Evolutionary conservation across 192 early-diverging fungal species (phyloP).

Genomic region (Entophlyctis luteolus): DNA sequence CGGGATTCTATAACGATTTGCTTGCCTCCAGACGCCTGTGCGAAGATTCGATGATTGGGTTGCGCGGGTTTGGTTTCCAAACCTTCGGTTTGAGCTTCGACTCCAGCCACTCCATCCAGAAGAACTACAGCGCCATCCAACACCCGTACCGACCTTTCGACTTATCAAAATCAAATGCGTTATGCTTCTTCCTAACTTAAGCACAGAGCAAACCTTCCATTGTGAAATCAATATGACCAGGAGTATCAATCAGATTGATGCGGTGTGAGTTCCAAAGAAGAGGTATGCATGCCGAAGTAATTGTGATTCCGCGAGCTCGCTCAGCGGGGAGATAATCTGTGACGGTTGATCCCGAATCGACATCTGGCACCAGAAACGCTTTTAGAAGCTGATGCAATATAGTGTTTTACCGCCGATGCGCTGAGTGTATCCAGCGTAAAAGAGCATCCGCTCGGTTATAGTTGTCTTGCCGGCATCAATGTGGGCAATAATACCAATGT

Average conservation of each 20-base stretch:
- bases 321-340: constrained; percentile 89
- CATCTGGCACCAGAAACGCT: constrained; percentile 50
- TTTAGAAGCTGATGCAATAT: not conserved
- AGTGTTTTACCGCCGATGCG: constrained; percentile 66
- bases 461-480: constrained; percentile 95
- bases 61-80: too few species aligned
- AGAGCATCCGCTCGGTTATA: constrained; percentile 95
- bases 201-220: constrained; percentile 59
- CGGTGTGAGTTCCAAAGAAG: constrained; percentile 64
- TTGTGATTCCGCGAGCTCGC: constrained; percentile 90
- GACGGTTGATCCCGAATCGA: constrained; percentile 88
- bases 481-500: constrained; percentile 94
- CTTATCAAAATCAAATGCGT: constrained; percentile 28
- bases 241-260: constrained; percentile 93
- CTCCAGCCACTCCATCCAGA: constrained; percentile 91
- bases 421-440: constrained; percentile 87
- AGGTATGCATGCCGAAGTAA: constrained; percentile 87
- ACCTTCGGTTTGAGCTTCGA: constrained; percentile 97
- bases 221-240: constrained; percentile 94
- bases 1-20: constrained; percentile 51
- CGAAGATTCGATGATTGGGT: constrained; percentile 74
- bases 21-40: constrained; percentile 40
- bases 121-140: constrained; percentile 92
- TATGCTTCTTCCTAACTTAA: not conserved
- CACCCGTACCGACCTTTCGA: constrained; percentile 83